These are phyloP conservation scores for Straminergon stramineum DNA, from an alignment of 225 moss, liverwort and hornwort species.

Conservation along the genomic window DNA sequence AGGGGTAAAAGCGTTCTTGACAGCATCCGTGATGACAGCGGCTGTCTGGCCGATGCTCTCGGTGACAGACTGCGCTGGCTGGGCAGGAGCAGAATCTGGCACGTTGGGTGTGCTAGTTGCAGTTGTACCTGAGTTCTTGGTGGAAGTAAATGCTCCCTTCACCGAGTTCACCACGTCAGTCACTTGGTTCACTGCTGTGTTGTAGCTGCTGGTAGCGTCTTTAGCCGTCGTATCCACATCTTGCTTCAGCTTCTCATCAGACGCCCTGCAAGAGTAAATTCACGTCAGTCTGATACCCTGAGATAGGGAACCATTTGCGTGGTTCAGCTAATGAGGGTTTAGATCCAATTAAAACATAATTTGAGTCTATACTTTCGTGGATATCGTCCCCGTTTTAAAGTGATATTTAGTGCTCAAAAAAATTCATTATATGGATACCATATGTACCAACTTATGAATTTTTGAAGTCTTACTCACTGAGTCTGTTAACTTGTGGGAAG, in stretches of 20 bases:
- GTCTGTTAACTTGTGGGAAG: background rate
- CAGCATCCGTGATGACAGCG: constrained; percentile 20
- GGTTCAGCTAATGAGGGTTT: background rate
- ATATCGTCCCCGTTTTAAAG: background rate
- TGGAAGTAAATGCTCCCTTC: constrained; percentile 19
- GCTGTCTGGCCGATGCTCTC: constrained; percentile 27
- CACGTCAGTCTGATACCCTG: background rate
- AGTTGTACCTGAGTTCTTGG: background rate
- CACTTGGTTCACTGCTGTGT: constrained; percentile 21
- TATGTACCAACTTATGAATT: background rate
- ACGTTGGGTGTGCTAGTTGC: background rate
- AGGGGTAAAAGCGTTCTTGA: constrained; percentile 13
- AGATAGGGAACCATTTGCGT: no score
- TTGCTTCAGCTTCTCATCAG: constrained; percentile 7
- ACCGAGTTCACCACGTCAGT: background rate
- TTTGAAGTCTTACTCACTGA: background rate
- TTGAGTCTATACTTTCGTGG: background rate
- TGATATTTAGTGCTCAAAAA: background rate
- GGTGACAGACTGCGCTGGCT: constrained; percentile 1
- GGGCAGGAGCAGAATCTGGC: background rate
- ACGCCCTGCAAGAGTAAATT: background rate
- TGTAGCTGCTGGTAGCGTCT: constrained; percentile 15
- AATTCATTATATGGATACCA: background rate
- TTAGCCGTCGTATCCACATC: constrained; percentile 17
- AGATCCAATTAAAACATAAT: no score